Evolutionary conservation across 257 asterid genomes (phyloP).

Genomic region (Leptodermis oblonga): DNA sequence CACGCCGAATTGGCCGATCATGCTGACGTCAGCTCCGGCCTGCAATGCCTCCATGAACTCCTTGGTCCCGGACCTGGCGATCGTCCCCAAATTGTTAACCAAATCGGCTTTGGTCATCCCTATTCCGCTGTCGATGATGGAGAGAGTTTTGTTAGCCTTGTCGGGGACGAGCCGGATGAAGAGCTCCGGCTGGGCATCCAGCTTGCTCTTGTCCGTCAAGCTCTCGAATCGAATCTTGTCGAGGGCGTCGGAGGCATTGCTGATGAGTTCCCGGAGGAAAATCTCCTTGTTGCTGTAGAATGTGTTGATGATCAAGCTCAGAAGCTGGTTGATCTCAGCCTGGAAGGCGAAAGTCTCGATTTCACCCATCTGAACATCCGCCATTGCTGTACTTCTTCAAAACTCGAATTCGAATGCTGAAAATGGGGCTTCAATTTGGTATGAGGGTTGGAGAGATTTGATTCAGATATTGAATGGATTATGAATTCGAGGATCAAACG

Average conservation of each 20-base stretch:
- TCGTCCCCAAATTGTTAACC: neutral
- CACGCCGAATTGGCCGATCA: neutral
- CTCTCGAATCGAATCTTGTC: neutral
- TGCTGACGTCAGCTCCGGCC: neutral
- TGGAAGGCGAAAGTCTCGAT: neutral
- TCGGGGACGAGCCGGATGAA: neutral
- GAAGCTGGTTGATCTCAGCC: neutral
- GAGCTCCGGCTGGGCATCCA: conserved; percentile 3
- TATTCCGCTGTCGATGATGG: neutral
- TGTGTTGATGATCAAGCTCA: neutral
- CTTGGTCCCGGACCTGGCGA: neutral
- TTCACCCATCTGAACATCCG: neutral
- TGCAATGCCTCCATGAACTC: neutral
- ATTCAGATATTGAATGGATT: no score
- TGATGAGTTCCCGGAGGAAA: neutral
- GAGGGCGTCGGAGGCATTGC: neutral
- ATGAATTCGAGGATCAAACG: no score
- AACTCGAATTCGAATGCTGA: neutral
- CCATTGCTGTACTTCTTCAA: neutral
- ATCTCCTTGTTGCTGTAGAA: conserved; percentile 1
- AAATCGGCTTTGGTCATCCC: neutral
- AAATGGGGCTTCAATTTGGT: no score
- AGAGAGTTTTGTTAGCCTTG: neutral
- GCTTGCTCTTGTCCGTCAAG: neutral
- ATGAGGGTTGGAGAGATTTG: no score